Evolutionary conservation across 495 filamentous ascomycete genomes (phyloP).

Genomic region (Xylaria sp.): DNA sequence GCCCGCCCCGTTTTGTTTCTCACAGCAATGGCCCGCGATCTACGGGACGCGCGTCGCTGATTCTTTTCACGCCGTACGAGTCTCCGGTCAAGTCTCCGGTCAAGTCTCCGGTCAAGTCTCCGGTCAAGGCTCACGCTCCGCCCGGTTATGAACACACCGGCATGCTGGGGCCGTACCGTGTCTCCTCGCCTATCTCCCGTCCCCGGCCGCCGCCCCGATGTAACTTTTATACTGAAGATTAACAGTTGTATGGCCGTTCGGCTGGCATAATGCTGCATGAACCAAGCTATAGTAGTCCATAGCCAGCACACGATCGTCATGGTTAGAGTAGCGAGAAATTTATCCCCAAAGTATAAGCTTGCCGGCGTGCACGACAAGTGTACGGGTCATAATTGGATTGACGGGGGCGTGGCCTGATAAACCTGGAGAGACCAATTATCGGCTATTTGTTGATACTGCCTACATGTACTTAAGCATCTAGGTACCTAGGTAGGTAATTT

Average conservation of each 20-base stretch:
- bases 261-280: neutral
- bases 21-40: neutral
- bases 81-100: neutral
- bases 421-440: neutral
- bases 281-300: neutral
- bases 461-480: too few relatives aligned
- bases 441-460: neutral
- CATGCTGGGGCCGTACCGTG: neutral
- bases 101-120: too few relatives aligned
- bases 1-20: neutral
- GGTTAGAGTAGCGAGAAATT: neutral
- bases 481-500: too few relatives aligned
- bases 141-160: neutral
- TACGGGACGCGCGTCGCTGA: neutral
- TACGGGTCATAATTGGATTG: neutral
- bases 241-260: neutral
- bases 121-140: neutral
- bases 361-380: neutral
- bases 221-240: neutral
- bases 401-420: neutral
- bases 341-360: neutral
- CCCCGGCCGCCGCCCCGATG: neutral
- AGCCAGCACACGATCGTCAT: neutral
- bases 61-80: neutral
- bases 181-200: neutral